These are phyloP conservation scores for Combretum micranthum DNA, from an alignment of 345 rosid species.

Conservation along the genomic window DNA sequence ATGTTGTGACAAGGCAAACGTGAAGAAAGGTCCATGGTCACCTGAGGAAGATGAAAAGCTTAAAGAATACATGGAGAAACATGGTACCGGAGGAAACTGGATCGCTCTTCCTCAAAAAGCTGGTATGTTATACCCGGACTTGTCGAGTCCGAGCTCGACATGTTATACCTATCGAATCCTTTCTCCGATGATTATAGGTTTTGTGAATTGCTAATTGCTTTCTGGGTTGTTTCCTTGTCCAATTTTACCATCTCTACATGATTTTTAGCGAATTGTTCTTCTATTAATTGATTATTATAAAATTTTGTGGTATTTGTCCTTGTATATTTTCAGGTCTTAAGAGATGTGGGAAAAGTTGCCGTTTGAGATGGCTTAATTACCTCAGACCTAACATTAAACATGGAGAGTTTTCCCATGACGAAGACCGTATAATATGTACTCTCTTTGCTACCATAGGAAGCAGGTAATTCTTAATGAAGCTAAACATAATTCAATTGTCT, in stretches of 20 bases:
- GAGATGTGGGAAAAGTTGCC: conserved; percentile 92
- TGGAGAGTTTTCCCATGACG: conserved; percentile 82
- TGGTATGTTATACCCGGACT: conserved; percentile 24
- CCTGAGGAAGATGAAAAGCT: conserved; percentile 92
- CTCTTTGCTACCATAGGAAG: conserved; percentile 79
- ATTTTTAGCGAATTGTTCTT: too few species aligned
- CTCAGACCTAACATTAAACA: conserved; percentile 86
- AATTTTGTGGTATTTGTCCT: background rate
- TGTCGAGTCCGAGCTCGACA: too few species aligned
- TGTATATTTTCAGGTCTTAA: conserved; percentile 41
- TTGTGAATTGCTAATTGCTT: too few species aligned
- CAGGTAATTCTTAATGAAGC: conserved; percentile 37
- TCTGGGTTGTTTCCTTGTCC: too few species aligned
- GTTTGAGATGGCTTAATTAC: conserved; percentile 89
- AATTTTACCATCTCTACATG: too few species aligned
- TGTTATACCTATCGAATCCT: too few species aligned
- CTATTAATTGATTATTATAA: too few species aligned
- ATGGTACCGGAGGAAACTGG: conserved; percentile 81
- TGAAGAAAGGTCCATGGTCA: conserved; percentile 96
- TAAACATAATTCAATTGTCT: background rate
- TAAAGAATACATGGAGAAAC: conserved; percentile 49
- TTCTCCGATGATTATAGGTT: too few species aligned
- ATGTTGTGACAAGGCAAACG: conserved; percentile 86
- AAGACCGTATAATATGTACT: conserved; percentile 61
- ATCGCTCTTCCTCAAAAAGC: conserved; percentile 79